phyloP scores from a whole-genome alignment of 2,329 filamentous ascomycete species.

The Pseudogymnoascus sp. region DNA sequence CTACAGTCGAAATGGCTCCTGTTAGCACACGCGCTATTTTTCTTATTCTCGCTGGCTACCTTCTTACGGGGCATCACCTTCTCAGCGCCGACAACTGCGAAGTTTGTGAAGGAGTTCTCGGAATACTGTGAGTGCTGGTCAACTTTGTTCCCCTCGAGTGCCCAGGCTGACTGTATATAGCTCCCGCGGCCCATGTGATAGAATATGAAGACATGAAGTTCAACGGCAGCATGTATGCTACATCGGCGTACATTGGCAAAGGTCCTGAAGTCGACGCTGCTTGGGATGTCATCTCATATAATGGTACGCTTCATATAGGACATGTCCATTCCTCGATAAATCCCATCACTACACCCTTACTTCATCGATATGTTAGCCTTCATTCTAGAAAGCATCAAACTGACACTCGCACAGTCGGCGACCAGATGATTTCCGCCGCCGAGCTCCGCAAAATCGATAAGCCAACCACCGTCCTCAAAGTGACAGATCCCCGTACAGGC shows the following conservation, averaged over 20 bases:
- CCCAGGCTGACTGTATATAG: slow-evolving; percentile 30
- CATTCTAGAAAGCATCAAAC: background rate
- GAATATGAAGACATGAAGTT: slow-evolving; percentile 46
- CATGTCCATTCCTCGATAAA: background rate
- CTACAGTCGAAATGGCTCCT: slow-evolving; percentile 18
- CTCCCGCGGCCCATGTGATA: slow-evolving; percentile 42
- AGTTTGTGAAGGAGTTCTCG: slow-evolving; percentile 36
- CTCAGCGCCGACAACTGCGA: slow-evolving; percentile 24
- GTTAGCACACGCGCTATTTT: slow-evolving; percentile 16
- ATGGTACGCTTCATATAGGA: slow-evolving; percentile 27
- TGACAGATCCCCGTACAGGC: slow-evolving; percentile 50
- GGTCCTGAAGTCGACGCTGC: slow-evolving; percentile 51
- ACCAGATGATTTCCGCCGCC: slow-evolving; percentile 51
- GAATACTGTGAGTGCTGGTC: slow-evolving; percentile 38
- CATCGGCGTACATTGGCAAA: slow-evolving; percentile 47
- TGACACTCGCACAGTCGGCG: slow-evolving; percentile 41
- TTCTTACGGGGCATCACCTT: background rate
- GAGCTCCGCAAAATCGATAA: slow-evolving; percentile 50
- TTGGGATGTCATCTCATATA: slow-evolving; percentile 50
- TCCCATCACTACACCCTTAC: slow-evolving; percentile 14
- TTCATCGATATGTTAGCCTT: slow-evolving; percentile 17
- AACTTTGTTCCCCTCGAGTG: background rate
- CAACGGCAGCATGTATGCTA: slow-evolving; percentile 39
- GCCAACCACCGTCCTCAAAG: slow-evolving; percentile 45
- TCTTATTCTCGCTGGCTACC: slow-evolving; percentile 12